phyloP scores from a whole-genome alignment of 176 grass and related monocot species.

The Otatea glauca region DNA sequence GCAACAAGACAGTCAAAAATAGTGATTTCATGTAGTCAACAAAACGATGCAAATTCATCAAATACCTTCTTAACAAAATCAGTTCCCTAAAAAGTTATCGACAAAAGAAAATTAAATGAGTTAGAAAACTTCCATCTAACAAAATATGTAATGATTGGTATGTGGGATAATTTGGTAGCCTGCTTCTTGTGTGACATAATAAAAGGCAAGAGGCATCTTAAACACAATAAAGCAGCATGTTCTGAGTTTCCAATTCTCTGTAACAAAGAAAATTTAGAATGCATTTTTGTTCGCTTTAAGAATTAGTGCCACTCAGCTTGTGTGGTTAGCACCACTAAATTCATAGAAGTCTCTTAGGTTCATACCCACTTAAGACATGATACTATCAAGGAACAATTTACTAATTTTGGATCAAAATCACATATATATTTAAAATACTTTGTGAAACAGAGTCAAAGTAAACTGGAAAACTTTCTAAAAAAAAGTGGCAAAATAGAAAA shows the following conservation, averaged over 20 bases:
- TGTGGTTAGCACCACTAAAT: not conserved
- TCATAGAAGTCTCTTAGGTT: not conserved
- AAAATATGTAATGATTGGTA: not conserved
- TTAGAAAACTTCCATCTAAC: not conserved
- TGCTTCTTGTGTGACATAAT: not conserved
- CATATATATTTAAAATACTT: not conserved
- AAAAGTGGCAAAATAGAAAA: not conserved
- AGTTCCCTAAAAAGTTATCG: not conserved
- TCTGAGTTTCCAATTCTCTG: not conserved
- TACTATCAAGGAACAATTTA: not conserved
- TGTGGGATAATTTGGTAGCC: not conserved
- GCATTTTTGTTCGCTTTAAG: slow-evolving; percentile 11
- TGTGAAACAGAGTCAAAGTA: not conserved
- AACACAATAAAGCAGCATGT: not conserved
- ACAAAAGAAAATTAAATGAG: not conserved
- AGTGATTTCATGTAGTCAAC: not conserved
- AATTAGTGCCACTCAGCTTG: not conserved
- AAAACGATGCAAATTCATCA: not conserved
- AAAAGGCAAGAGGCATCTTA: not conserved
- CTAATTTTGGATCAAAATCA: not conserved
- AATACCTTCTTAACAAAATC: not conserved
- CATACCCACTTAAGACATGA: not conserved
- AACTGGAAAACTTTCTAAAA: not conserved
- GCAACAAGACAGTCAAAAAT: not conserved
- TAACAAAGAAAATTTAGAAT: not conserved